Percentiles rank a stretch among this genome's conserved stretches.
phyloP scores from a whole-genome alignment of 495 filamentous ascomycete genomes.

The Talaromyces proteolyticus region DNA sequence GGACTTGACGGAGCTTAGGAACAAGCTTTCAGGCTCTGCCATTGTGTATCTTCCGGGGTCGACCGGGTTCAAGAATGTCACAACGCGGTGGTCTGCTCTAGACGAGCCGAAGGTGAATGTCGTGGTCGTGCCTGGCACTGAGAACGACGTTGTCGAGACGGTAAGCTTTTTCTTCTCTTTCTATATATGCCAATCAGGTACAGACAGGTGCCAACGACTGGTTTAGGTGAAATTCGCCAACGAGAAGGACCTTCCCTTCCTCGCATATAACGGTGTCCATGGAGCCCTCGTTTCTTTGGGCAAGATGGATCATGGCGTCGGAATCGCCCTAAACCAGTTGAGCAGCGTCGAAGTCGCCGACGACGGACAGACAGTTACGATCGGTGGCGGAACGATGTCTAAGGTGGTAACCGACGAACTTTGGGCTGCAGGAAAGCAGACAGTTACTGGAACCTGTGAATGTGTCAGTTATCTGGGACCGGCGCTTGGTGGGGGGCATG shows the following conservation, averaged over 20 bases:
- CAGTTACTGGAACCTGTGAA: slow-evolving; percentile 48
- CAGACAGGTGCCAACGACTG: no score
- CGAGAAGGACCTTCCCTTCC: slow-evolving; percentile 38
- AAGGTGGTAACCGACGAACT: slow-evolving; percentile 21
- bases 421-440: slow-evolving; percentile 25
- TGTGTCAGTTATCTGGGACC: slow-evolving; percentile 51
- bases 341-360: slow-evolving; percentile 30
- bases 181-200: slow-evolving; percentile 3
- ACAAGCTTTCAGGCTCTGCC: slow-evolving; percentile 32
- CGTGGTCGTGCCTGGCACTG: slow-evolving; percentile 42
- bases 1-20: slow-evolving; percentile 11
- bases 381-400: slow-evolving; percentile 45
- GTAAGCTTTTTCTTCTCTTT: slow-evolving; percentile 21
- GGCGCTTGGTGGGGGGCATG: slow-evolving; percentile 57
- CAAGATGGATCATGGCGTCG: slow-evolving; percentile 40
- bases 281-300: slow-evolving; percentile 35
- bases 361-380: slow-evolving; percentile 38
- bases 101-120: slow-evolving; percentile 35
- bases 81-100: slow-evolving; percentile 35
- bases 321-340: slow-evolving; percentile 37
- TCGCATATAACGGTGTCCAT: slow-evolving; percentile 43
- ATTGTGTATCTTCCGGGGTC: slow-evolving; percentile 39
- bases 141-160: slow-evolving; percentile 43
- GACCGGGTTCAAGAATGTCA: slow-evolving; percentile 28
- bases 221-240: slow-evolving; percentile 42